Evolutionary conservation across 1,284 basidiomycete genomes (phyloP).

Genomic region (Cryptococcus jaspeensis): DNA sequence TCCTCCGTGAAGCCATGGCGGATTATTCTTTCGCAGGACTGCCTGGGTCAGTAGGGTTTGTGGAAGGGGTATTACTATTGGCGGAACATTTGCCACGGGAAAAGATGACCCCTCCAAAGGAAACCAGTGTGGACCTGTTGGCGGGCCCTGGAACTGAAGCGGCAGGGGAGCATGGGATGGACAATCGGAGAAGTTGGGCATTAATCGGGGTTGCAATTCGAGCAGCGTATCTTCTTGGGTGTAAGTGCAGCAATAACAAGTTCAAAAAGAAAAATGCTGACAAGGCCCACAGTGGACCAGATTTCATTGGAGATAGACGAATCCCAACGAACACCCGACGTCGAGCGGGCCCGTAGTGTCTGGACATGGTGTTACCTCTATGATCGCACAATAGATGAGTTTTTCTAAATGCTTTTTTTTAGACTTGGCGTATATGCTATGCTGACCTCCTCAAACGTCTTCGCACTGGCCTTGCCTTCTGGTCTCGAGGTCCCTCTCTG

Average conservation of each 20-base stretch:
- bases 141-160: slow-evolving; percentile 19
- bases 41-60: slow-evolving; percentile 48
- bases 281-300: slow-evolving; percentile 32
- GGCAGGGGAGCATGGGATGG: slow-evolving; percentile 41
- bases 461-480: slow-evolving; percentile 52
- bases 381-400: slow-evolving; percentile 49
- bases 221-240: slow-evolving; percentile 46
- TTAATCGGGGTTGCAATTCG: slow-evolving; percentile 51
- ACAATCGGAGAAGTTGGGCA: slow-evolving; percentile 52
- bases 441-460: slow-evolving; percentile 30
- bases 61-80: slow-evolving; percentile 51
- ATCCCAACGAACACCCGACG: slow-evolving; percentile 33
- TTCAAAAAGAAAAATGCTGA: too few species aligned
- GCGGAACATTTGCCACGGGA: slow-evolving; percentile 47
- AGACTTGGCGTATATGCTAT: too few species aligned
- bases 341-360: slow-evolving; percentile 49
- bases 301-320: slow-evolving; percentile 44
- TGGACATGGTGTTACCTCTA: slow-evolving; percentile 55
- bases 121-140: slow-evolving; percentile 22
- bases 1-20: slow-evolving; percentile 41
- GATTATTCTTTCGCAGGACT: slow-evolving; percentile 49
- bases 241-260: too few species aligned
- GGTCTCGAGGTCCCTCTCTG: slow-evolving; percentile 51
- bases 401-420: too few species aligned
- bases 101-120: slow-evolving; percentile 6